Evolutionary conservation across 2,329 filamentous ascomycete species (phyloP), one percentile per base, ranked within the genome.

Genomic region (Cryoendolithus antarcticus): DNA sequence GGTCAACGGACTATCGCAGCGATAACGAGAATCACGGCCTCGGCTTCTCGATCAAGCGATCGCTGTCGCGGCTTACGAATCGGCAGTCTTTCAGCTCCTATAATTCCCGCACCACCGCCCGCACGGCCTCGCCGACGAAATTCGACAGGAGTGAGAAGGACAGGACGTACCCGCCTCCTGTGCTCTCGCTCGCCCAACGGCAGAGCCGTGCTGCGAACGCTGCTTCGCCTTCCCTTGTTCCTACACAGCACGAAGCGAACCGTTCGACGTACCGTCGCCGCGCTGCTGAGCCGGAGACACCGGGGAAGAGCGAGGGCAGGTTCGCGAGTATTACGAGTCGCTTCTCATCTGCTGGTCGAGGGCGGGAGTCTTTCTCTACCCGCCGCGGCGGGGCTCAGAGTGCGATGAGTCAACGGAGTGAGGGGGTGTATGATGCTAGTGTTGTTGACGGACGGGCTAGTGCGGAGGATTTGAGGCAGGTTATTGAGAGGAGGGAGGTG

Each of bases 381-480:
- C 62, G 35, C 79, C 60, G 39, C 4, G 33, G 62, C 40, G 68
- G 65, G 44, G 60, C 60, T 34, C 58, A 61, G 15, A 59, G 54
- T 43, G 51, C 46, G 50, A 55, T 43, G 55, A 60, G 44, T 19
- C 36, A 40, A 27, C 44, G 47, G 13, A 41, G 47, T 28, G 53
- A 52, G 86, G 55, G 80, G 89, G 59, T 61, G 9, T 64, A 64
- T 37, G 70, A 77, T 51, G 71, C 74, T 34, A 73, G 69, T 45
- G 73, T 75, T 51, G 74, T 76, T 10, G 44, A 40, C 9, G 52
- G 69, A 77, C 38, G 82, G 88, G 82, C 89, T 56, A 61, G 60
- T 52, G 83, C 83, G 3, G 86, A 94, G 60, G 86, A 95, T 56
- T 60, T 94, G 41, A 71, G 85, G 41, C 73, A 80, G 47, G 77